A percentile compares a stretch with the other conserved stretches of the same genome.
Conservation (phyloP, 73 alveolate genomes). For the Paramecium bursaria region DNA sequence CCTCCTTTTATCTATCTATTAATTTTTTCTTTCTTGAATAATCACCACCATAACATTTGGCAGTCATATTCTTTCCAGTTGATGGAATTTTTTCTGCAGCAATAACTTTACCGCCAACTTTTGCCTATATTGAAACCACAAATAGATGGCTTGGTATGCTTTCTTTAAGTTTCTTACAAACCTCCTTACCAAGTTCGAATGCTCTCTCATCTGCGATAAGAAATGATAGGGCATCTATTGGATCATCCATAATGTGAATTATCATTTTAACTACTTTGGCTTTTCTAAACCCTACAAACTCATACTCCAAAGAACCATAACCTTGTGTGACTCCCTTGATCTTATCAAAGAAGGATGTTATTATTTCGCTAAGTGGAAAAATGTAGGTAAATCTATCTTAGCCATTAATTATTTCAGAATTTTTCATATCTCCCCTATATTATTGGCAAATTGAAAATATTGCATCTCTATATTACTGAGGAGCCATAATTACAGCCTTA, state of each 20-base stretch:
- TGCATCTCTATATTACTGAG: slow-evolving; percentile 76
- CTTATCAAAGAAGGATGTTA: slow-evolving; percentile 87
- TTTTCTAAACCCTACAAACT: slow-evolving; percentile 79
- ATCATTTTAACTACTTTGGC: slow-evolving; percentile 76
- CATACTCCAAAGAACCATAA: slow-evolving; percentile 89
- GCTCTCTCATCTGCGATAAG: slow-evolving; percentile 83
- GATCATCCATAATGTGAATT: slow-evolving; percentile 82
- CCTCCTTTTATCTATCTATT: slow-evolving; percentile 85
- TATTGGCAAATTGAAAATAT: slow-evolving; percentile 74
- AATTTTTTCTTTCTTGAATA: slow-evolving; percentile 86
- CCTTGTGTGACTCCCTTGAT: slow-evolving; percentile 81
- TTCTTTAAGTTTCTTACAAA: slow-evolving; percentile 75
- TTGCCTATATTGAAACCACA: slow-evolving; percentile 85
- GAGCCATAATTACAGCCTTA: slow-evolving; percentile 85
- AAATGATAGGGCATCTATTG: slow-evolving; percentile 90
- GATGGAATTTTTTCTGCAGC: slow-evolving; percentile 81
- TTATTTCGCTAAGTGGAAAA: slow-evolving; percentile 82
- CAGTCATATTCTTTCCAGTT: slow-evolving; percentile 75
- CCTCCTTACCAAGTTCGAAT: slow-evolving; percentile 72
- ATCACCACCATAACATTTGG: slow-evolving; percentile 95
- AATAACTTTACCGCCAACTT: slow-evolving; percentile 89
- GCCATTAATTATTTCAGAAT: slow-evolving; percentile 67
- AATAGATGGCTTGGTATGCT: slow-evolving; percentile 81
- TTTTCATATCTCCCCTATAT: slow-evolving; percentile 74
- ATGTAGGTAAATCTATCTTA: slow-evolving; percentile 53